Evolutionary conservation across 352 stramenopile genomes (phyloP).

Genomic region (Pythium pyrilobum): DNA sequence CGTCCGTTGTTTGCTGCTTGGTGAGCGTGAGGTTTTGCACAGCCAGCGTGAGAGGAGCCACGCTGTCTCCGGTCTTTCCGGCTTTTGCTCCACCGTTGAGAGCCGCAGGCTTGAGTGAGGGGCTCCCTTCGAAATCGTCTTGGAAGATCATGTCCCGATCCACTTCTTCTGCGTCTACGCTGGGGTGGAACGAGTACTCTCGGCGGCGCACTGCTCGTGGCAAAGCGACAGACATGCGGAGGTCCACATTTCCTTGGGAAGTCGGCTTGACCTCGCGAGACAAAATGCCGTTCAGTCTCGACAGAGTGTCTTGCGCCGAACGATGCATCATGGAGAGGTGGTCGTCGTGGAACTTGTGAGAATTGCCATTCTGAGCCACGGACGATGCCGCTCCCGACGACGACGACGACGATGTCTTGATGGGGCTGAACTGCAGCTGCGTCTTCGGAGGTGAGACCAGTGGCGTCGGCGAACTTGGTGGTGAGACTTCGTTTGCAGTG

Average conservation of each 20-base stretch:
- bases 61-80: too few relatives aligned
- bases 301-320: conserved; percentile 59
- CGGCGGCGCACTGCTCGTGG: conserved; percentile 42
- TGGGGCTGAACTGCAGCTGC: conserved; percentile 39
- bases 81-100: background rate
- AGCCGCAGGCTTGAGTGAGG: background rate
- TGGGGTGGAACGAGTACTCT: conserved; percentile 44
- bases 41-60: background rate
- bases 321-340: conserved; percentile 52
- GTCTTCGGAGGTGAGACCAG: conserved; percentile 4
- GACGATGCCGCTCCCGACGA: background rate
- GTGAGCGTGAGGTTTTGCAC: conserved; percentile 7
- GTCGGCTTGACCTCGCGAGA: conserved; percentile 16
- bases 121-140: conserved; percentile 19
- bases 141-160: conserved; percentile 70
- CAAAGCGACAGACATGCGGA: conserved; percentile 61
- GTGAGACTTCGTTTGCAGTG: background rate
- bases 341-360: conserved; percentile 33
- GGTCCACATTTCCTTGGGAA: background rate
- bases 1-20: conserved; percentile 7
- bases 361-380: conserved; percentile 3
- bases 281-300: conserved; percentile 55
- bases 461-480: background rate
- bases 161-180: conserved; percentile 35
- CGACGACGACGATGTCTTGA: conserved; percentile 21